phyloP scores from a whole-genome alignment of 192 early-diverging fungal species.

The Backusella australiensis region DNA sequence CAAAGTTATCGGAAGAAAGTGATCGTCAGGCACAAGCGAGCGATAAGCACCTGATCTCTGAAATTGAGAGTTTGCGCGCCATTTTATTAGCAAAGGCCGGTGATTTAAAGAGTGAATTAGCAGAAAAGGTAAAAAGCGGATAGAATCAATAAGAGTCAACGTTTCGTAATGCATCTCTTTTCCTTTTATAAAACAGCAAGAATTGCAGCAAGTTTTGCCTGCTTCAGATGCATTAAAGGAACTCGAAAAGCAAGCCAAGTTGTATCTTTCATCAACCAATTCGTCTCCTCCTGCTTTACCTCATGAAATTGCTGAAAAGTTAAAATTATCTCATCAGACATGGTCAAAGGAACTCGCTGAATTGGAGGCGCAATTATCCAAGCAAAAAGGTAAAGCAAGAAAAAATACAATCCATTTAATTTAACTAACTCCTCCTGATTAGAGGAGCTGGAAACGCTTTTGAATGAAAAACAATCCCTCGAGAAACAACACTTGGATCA shows the following conservation, averaged over 20 bases:
- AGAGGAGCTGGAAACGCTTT: slow-evolving; percentile 1
- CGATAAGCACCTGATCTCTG: slow-evolving; percentile 19
- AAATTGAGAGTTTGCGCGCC: slow-evolving; percentile 29
- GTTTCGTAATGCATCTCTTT: background rate
- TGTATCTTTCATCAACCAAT: slow-evolving; percentile 7
- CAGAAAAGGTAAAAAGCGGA: background rate
- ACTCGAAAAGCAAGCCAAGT: slow-evolving; percentile 25
- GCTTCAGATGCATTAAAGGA: slow-evolving; percentile 1
- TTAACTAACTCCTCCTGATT: no score
- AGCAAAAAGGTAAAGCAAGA: slow-evolving; percentile 18
- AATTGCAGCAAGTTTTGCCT: background rate
- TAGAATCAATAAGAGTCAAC: background rate
- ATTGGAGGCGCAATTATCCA: slow-evolving; percentile 19
- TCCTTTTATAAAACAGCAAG: background rate
- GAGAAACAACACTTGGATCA: background rate
- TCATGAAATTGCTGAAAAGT: slow-evolving; percentile 13
- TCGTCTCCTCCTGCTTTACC: slow-evolving; percentile 4
- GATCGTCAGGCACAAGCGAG: slow-evolving; percentile 20
- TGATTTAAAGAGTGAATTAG: slow-evolving; percentile 16
- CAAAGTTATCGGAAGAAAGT: slow-evolving; percentile 21
- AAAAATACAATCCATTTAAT: no score
- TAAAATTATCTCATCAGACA: slow-evolving; percentile 14
- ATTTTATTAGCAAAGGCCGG: slow-evolving; percentile 36
- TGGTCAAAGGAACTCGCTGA: slow-evolving; percentile 26
- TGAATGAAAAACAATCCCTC: background rate